Percentiles rank a stretch among this genome's conserved stretches.
Evolutionary conservation across 2,329 filamentous ascomycete genomes (phyloP).

Genomic region (Trichoderma koningii): DNA sequence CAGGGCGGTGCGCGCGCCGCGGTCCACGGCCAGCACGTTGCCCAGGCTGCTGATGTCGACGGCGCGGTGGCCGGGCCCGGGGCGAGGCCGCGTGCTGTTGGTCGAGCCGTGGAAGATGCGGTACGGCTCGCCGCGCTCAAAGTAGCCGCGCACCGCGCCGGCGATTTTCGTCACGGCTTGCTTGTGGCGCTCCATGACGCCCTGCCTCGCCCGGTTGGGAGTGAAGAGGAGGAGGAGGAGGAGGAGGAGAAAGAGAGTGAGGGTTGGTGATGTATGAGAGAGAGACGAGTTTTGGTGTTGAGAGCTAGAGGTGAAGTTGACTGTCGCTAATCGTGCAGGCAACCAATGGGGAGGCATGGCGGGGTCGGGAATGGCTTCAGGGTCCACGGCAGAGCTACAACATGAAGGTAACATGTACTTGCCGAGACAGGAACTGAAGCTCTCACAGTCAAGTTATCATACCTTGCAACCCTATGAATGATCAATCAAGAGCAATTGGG

Average conservation of each 20-base stretch:
- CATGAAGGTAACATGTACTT: too few species aligned
- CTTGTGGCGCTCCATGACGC: constrained; percentile 54
- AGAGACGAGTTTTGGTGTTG: neutral
- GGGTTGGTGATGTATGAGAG: constrained; percentile 14
- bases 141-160: constrained; percentile 50
- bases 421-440: too few species aligned
- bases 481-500: neutral
- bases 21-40: constrained; percentile 66
- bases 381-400: neutral
- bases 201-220: neutral
- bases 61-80: constrained; percentile 36
- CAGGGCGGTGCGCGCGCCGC: constrained; percentile 57
- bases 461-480: too few species aligned
- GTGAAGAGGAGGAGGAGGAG: neutral
- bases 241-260: neutral
- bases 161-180: constrained; percentile 52
- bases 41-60: constrained; percentile 67
- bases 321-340: neutral
- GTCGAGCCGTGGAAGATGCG: constrained; percentile 77
- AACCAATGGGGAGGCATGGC: neutral
- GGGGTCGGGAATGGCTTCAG: neutral
- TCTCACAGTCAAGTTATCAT: too few species aligned
- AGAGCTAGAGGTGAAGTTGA: neutral
- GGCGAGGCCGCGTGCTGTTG: constrained; percentile 65
- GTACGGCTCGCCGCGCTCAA: constrained; percentile 58